Evolutionary conservation across 306 rosid genomes (phyloP), one percentile per base, ranked within the genome.

Genomic region (Castanea crenata): DNA sequence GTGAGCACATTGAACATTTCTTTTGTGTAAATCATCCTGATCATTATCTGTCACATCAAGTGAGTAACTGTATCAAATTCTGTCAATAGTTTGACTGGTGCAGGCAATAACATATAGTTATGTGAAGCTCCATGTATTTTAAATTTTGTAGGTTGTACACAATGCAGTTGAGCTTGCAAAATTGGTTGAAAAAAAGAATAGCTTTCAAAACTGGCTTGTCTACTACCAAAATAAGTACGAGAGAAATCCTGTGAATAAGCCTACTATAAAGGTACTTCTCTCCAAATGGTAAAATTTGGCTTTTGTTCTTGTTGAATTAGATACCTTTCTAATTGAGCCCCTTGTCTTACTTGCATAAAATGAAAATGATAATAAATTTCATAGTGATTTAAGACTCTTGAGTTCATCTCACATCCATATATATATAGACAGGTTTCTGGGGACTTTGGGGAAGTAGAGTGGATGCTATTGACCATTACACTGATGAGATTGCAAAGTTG

Each of bases 11-110:
- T 21, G 97, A 94, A 79, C 98, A 94, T 84, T 94, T 94, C 84
- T 94, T 94, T 79, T 88, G 91, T 4, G 97, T 94, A 64, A 94
- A 94, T 81, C 97, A 94, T 81, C 95, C 98, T 5, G 90, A 91
- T 46, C 92, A 92, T 78, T 94, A 94, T 90, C 87, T 94, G 70
- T 74, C 92, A 68, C 99, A 94, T 86, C 96, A 87, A 46, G 99
- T 91, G 86, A 55, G 90, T 56, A 51, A 73, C 76, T 73, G 68
- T 73, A 25, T 69, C 57, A 71, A 71, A 8, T 51, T 73, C 27
- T 72, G 69, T 62, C 27, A 29, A 20, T 16, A 18, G 18, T 52
- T 74, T 55, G 3, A 55, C 61, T 61, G 62, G 54, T 55, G 46
- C 61, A 61, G 67, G 63, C 72, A 77, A 35, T 74, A 69, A 35